Conservation (phyloP, 2,329 filamentous ascomycete species). For the Hawksworthiomyces lignivorus region DNA sequence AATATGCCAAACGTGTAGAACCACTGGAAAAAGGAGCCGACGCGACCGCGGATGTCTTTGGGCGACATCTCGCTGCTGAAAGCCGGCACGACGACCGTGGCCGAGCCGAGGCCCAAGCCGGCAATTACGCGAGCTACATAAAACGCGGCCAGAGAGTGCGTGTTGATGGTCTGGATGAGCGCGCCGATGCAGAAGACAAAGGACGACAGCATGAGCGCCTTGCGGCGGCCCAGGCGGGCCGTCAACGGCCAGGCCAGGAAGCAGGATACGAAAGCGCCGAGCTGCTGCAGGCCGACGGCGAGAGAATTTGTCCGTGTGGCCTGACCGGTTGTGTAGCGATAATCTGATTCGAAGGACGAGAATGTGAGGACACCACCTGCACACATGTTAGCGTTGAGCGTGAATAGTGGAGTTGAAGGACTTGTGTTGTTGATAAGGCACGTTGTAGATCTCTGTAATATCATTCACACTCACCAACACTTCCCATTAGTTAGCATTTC, state of each 20-base stretch:
- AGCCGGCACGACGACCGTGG: constrained; percentile 36
- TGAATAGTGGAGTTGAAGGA: too few species aligned
- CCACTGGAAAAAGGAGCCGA: constrained; percentile 37
- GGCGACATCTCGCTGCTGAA: constrained; percentile 40
- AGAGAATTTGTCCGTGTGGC: constrained; percentile 41
- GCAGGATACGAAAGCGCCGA: constrained; percentile 60
- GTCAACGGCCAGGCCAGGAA: constrained; percentile 53
- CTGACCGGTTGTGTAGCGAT: constrained; percentile 11
- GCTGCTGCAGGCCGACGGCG: constrained; percentile 56
- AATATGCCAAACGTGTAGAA: constrained; percentile 36
- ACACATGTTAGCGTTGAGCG: too few species aligned
- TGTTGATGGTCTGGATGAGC: constrained; percentile 6
- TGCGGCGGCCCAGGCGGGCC: constrained; percentile 15
- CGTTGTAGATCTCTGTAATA: neutral
- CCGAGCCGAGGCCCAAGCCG: constrained; percentile 28
- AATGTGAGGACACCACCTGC: neutral
- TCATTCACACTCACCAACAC: neutral
- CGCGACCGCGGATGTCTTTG: constrained; percentile 34
- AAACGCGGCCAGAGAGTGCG: constrained; percentile 16
- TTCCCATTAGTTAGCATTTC: neutral
- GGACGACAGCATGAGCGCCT: constrained; percentile 5
- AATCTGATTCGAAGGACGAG: constrained; percentile 13
- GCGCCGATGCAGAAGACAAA: constrained; percentile 8
- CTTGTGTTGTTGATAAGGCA: too few species aligned
- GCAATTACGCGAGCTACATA: constrained; percentile 29